Base-by-base conservation (phyloP, 2,329 filamentous ascomycete species). In the Domatiomyces globalis region DNA sequence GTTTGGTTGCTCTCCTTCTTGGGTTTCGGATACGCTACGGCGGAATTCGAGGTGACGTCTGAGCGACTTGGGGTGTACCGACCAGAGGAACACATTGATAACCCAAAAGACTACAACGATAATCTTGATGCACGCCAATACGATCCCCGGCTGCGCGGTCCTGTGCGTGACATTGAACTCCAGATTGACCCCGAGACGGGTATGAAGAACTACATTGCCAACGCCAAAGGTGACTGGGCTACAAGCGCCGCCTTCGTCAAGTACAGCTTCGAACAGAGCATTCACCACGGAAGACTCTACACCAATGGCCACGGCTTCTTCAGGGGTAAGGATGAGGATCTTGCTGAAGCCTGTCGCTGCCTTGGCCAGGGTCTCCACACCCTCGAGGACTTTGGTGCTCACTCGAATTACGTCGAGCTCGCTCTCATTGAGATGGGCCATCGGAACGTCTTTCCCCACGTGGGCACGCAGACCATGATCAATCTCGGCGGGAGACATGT, bases 171-270 rank as follows among this genome's bases (percentile, higher is more conserved):
- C 4, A 67, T 78, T 43, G 86, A 92, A 63, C 78, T 85, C 18
- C 80, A 85, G 54, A 78, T 92, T 51, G 86, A 92, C 62, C 70
- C 71, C 33, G 71, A 77, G 5, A 92, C 86, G 1, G 89, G 89
- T n/a, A 95, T 98, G 90, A 98, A 96, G 69, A 96, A 96, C 66
- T 98, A 98, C 67, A 96, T 98, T 59, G 82, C 90, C 54, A 96
- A 95, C 62, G 90, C 96, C 66, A 73, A 71, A 12, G 87, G 88
- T 4, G 77, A 79, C 43, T 95, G 89, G 85, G 87, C 89, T 1
- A 98, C 92, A 18, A 95, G 88, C 56, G 73, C 85, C 6, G 89
- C 85, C 42, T 95, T 90, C 62, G 75, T 95, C 54, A 81, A 82
- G 59, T 86, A 80, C 68, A 88, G 84, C 60, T 67, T 92, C 55